Conservation (phyloP, 164 flowering plant genomes). For the Tinospora cordifolia region DNA sequence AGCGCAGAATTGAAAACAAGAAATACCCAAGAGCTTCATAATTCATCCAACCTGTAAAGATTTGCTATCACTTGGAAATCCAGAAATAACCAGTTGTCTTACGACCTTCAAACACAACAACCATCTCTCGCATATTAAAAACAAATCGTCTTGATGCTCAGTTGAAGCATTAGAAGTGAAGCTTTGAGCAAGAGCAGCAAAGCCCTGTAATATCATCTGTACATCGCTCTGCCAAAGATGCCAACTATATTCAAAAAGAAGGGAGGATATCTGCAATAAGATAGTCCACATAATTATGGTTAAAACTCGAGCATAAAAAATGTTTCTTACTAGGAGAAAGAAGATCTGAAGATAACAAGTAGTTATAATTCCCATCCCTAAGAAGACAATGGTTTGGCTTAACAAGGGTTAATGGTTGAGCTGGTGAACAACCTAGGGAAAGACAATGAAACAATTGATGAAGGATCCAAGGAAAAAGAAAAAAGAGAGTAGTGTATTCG, state of each 20-base stretch:
- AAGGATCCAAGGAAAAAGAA: not conserved
- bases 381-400: not conserved
- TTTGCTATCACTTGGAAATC: slow-evolving; percentile 76
- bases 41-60: slow-evolving; percentile 51
- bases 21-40: not conserved
- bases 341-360: not conserved
- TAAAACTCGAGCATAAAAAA: not conserved
- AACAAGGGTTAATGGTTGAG: not conserved
- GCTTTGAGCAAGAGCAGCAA: slow-evolving; percentile 47
- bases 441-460: not conserved
- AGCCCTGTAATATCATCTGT: slow-evolving; percentile 57
- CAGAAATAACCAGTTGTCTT: slow-evolving; percentile 68
- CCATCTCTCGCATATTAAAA: slow-evolving; percentile 84
- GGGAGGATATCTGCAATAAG: slow-evolving; percentile 75
- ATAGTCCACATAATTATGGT: not conserved
- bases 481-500: not conserved
- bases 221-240: slow-evolving; percentile 86
- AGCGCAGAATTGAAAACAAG: not conserved
- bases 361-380: not conserved
- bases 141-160: slow-evolving; percentile 62
- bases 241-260: slow-evolving; percentile 82
- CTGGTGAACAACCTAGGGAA: not conserved
- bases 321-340: not conserved
- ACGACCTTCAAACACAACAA: slow-evolving; percentile 71
- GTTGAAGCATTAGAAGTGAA: slow-evolving; percentile 30